Conservation (phyloP, 2,329 filamentous ascomycete species). For the Endoconidiophora laricicola region DNA sequence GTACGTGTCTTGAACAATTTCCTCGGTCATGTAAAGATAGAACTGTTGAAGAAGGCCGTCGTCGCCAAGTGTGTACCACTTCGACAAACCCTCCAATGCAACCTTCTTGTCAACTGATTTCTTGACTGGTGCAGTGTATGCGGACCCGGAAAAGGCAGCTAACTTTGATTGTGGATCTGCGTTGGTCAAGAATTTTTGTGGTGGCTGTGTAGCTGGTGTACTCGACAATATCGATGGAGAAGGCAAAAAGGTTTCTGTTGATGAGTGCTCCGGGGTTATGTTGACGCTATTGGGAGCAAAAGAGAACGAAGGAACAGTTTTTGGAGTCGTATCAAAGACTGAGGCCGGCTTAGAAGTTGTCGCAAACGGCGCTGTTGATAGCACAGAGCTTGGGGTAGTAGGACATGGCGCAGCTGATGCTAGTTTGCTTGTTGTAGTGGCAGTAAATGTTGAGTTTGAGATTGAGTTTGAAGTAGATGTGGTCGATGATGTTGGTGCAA, state of each 20-base stretch:
- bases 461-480: background rate
- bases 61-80: conserved; percentile 39
- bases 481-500: background rate
- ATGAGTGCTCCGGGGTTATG: no score
- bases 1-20: conserved; percentile 28
- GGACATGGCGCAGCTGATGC: background rate
- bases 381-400: background rate
- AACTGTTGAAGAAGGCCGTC: conserved; percentile 36
- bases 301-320: background rate
- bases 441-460: background rate
- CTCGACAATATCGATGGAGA: background rate
- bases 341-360: background rate
- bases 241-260: background rate
- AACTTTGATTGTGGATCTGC: conserved; percentile 3
- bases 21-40: conserved; percentile 27
- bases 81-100: conserved; percentile 31
- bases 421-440: background rate
- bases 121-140: background rate
- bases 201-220: background rate
- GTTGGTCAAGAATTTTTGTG: no score
- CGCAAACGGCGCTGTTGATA: background rate
- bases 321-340: background rate
- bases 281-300: background rate
- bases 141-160: conserved; percentile 7
- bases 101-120: conserved; percentile 3